phyloP scores from a whole-genome alignment of 768 basidiomycete genomes.

The Boletus tomentosulus region DNA sequence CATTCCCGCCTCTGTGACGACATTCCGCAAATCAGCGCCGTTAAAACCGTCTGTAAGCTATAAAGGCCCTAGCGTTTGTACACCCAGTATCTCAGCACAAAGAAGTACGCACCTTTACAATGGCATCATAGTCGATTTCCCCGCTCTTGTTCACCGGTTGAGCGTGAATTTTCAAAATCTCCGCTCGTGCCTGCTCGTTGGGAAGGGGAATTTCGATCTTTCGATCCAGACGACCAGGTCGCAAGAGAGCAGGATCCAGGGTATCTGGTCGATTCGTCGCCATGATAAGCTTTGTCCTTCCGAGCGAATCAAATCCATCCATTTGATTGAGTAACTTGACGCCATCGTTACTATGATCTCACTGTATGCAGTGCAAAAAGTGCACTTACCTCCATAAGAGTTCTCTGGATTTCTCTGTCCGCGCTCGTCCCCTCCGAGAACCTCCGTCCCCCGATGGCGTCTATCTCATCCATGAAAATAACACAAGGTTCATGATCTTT shows the following conservation, averaged over 20 bases:
- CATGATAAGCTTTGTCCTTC: constrained; percentile 96
- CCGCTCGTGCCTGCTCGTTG: constrained; percentile 92
- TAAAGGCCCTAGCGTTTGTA: constrained; percentile 4
- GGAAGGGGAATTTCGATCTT: constrained; percentile 98
- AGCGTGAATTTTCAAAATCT: constrained; percentile 97
- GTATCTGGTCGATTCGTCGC: constrained; percentile 99
- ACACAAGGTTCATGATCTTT: constrained; percentile 97
- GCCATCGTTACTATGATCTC: not conserved
- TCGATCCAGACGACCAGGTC: constrained; percentile 92
- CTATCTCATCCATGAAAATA: constrained; percentile 98
- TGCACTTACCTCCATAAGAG: constrained; percentile 82
- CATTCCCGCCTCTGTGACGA: constrained; percentile 95
- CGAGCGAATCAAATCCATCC: constrained; percentile 98
- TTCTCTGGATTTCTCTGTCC: constrained; percentile 97
- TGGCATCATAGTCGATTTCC: constrained; percentile 96
- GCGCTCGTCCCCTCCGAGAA: constrained; percentile 96
- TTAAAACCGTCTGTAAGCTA: constrained; percentile 90
- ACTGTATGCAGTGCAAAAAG: not conserved
- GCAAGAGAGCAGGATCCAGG: constrained; percentile 91
- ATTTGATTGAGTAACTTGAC: constrained; percentile 91
- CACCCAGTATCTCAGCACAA: not conserved
- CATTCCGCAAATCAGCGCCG: constrained; percentile 93
- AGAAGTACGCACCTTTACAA: constrained; percentile 71
- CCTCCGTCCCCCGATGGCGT: constrained; percentile 90
- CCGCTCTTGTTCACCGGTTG: constrained; percentile 91